Evolutionary conservation across 1,139 yeast genomes (phyloP), one percentile per base, ranked within the genome.

Genomic region (Suhomyces chickasaworum): DNA sequence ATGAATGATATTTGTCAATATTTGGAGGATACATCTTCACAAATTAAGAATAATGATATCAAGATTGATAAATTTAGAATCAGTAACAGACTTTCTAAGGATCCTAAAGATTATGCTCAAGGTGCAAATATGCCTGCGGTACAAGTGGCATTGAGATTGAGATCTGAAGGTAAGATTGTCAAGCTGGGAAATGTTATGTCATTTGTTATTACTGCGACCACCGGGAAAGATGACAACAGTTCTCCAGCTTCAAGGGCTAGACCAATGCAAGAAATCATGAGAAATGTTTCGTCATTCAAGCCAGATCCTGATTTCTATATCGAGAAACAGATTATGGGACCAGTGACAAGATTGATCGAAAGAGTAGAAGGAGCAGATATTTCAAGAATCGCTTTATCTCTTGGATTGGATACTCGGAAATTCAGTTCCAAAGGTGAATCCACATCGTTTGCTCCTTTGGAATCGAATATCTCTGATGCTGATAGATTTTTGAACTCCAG

Each of bases 111-210:
- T 45, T 86, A 86, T 59, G 89, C 90, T 6, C 83, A 82, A 54
- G 95, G 90, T 20, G 86, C 87, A 58, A 74, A 80, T 20, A 87
- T 89, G 91, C 97, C 99, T 2, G 90, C 91, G 27, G 97, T 95
- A 12, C 95, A 86, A 63, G 97, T 90, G 34, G 99, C 98, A 0
- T 72, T 89, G 51, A 78, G 95, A 56, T 75, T 89, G 64, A 75
- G 88, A 53, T 80, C 78, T 9, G 83, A 82, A 54, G 98, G 98
- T 31, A 91, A 89, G 57, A 84, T 87, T 35, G 80, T 95, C 47
- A 85, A 85, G 53, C 93, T 95, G 1, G 97, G 96, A 25, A 87
- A 86, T 59, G 98, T 95, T 41, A 85, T 95, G 45, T 87, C 97
- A 0, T 95, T 78, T 69, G 87, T 93, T 31, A 84, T 93, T 35